These are phyloP conservation scores for Podaxis sp. DNA, from an alignment of 768 basidiomycete genomes.

Conservation along the genomic window DNA sequence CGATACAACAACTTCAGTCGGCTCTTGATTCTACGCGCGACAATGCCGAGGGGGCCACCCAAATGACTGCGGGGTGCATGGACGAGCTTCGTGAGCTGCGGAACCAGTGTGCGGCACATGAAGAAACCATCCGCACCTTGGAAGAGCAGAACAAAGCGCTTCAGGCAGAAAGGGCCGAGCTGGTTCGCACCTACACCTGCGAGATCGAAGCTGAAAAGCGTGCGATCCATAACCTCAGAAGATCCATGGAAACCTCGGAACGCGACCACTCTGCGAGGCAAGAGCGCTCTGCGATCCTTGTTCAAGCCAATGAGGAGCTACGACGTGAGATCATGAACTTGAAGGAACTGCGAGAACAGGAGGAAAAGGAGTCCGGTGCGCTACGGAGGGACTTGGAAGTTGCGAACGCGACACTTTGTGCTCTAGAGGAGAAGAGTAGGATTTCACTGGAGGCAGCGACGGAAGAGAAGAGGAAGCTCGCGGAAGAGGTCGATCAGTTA, in stretches of 20 bases:
- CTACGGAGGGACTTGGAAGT: slow-evolving; percentile 1
- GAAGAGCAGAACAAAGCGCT: background rate
- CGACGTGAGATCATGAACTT: background rate
- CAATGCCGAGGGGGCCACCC: background rate
- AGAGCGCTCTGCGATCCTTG: background rate
- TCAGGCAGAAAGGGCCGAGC: background rate
- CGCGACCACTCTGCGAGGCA: background rate
- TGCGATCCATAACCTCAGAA: background rate
- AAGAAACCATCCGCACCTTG: background rate
- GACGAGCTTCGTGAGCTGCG: background rate
- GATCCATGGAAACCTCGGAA: background rate
- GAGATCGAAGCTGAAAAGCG: slow-evolving; percentile 3
- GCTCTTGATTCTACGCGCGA: background rate
- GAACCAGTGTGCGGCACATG: background rate
- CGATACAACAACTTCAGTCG: slow-evolving; percentile 1
- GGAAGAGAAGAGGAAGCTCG: background rate
- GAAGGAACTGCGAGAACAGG: background rate
- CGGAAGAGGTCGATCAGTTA: background rate
- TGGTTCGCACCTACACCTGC: background rate
- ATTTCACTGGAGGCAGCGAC: background rate
- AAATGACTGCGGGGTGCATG: background rate
- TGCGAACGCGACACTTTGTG: background rate
- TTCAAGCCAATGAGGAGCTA: background rate
- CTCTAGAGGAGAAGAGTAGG: background rate
- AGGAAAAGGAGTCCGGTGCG: background rate